Base-by-base conservation (phyloP, 2,329 filamentous ascomycete species). In the Neurospora crassa region DNA sequence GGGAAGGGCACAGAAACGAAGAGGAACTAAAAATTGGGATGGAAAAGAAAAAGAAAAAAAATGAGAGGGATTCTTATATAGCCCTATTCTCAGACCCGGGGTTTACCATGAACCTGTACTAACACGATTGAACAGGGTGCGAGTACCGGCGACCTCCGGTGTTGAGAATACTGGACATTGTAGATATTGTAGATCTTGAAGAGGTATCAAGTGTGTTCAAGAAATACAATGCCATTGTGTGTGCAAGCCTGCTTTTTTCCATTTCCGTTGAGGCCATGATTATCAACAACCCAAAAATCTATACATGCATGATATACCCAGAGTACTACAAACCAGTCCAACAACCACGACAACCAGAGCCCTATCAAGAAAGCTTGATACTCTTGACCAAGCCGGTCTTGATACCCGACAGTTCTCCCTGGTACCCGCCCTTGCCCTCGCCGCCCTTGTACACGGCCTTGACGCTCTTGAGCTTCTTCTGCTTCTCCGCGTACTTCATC, bases 401-500 rank as follows among this genome's bases (percentile, higher is more conserved):
- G 83, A 99, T 97, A 89, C 96, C 96, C 59, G 94, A 96, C 83
- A 92, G 83, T 81, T 98, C 96, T 83, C 96, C 96, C 75, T 89
- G 89, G 84, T 99, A 99, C 70, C 94, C 92, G 78, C 93, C 92
- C 78, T 88, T 89, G 76, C 92, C 90, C 83, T 96, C 90, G 73
- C 93, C 92, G 75, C 93, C 93, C 82, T 94, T 93, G 84, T 94
- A 98, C 16, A 93, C 86, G 10, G 92, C 88, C 84, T 92, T 93
- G 84, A 94, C 92, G 79, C 91, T 95, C 78, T 89, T 89, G 79
- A 98, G 83, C 87, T 98, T 97, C 92, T 97, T 98, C 88, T 95
- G 92, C 87, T 97, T 97, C 81, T 94, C 91, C 79, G 96, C 94
- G 81, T 89, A 99, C 89, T 93, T 94, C 89, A 93, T 93, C 82